phyloP scores from a whole-genome alignment of 306 rosid species.

The Hippophae gyantsensis region DNA sequence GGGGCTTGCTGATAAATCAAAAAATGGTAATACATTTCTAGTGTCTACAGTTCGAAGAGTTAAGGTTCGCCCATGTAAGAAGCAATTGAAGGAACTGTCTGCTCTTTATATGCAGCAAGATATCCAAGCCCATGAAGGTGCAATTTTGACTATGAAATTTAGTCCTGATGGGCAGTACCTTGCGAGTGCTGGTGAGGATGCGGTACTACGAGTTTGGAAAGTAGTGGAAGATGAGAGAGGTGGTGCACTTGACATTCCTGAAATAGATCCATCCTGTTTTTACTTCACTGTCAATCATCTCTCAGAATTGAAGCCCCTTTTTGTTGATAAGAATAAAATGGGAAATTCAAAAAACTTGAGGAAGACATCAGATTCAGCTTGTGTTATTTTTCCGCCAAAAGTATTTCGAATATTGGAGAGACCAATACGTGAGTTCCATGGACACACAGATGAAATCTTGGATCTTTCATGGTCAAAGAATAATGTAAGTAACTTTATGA shows the following conservation, averaged over 20 bases:
- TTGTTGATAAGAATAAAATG: slow-evolving; percentile 59
- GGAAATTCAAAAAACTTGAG: slow-evolving; percentile 35
- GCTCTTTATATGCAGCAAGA: slow-evolving; percentile 86
- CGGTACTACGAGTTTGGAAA: slow-evolving; percentile 77
- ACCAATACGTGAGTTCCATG: slow-evolving; percentile 74
- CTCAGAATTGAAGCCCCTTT: slow-evolving; percentile 67
- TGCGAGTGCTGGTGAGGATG: slow-evolving; percentile 88
- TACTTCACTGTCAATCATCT: slow-evolving; percentile 72
- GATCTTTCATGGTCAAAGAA: slow-evolving; percentile 89
- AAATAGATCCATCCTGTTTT: slow-evolving; percentile 69
- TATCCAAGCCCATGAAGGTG: slow-evolving; percentile 79
- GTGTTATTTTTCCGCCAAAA: slow-evolving; percentile 71
- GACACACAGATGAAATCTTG: slow-evolving; percentile 68
- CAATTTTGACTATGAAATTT: slow-evolving; percentile 81
- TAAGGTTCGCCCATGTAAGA: slow-evolving; percentile 59
- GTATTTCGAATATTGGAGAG: slow-evolving; percentile 67
- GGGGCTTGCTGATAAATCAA: slow-evolving; percentile 22
- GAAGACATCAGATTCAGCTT: slow-evolving; percentile 79
- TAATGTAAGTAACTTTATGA: slow-evolving; percentile 51
- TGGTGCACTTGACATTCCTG: slow-evolving; percentile 64
- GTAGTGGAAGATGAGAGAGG: slow-evolving; percentile 80
- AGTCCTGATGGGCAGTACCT: slow-evolving; percentile 90
- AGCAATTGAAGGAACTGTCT: slow-evolving; percentile 69
- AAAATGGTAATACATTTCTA: slow-evolving; percentile 15
- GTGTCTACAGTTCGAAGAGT: slow-evolving; percentile 51